Conservation (phyloP, 1,139 yeast genomes). For the Candida tunisiensis region DNA sequence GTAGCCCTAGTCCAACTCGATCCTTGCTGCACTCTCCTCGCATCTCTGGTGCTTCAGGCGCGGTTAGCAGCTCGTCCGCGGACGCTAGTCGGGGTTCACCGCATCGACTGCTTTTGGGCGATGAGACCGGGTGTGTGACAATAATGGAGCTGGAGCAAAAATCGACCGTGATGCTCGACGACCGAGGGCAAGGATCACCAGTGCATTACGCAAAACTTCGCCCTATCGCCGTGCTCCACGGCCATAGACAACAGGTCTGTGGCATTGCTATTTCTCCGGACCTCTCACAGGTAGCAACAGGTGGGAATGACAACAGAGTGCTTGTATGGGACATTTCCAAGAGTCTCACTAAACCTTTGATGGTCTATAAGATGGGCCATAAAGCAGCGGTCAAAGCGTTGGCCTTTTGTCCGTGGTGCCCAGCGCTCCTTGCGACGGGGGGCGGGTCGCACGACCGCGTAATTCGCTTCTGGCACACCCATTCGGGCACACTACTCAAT, state of each 20-base stretch:
- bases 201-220: too few species aligned
- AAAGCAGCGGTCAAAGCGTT: slow-evolving; percentile 29
- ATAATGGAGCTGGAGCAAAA: too few species aligned
- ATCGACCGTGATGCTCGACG: too few species aligned
- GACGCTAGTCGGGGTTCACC: too few species aligned
- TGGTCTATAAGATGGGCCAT: slow-evolving; percentile 1
- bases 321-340: slow-evolving; percentile 2
- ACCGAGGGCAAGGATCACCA: too few species aligned
- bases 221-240: too few species aligned
- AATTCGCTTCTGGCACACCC: slow-evolving; percentile 69
- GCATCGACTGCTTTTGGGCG: too few species aligned
- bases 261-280: not conserved
- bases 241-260: not conserved
- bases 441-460: slow-evolving; percentile 89
- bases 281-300: slow-evolving; percentile 1
- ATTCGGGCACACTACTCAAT: slow-evolving; percentile 50
- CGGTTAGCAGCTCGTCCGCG: too few species aligned
- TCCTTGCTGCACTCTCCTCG: too few species aligned
- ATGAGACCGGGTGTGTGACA: too few species aligned
- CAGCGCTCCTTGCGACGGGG: slow-evolving; percentile 52
- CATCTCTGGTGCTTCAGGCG: too few species aligned
- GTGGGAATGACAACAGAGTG: slow-evolving; percentile 2
- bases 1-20: too few species aligned
- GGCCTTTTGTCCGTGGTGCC: slow-evolving; percentile 56
- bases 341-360: not conserved